Evolutionary conservation across 768 basidiomycete genomes (phyloP).

Genomic region (Naganishia vaughanmartiniae): DNA sequence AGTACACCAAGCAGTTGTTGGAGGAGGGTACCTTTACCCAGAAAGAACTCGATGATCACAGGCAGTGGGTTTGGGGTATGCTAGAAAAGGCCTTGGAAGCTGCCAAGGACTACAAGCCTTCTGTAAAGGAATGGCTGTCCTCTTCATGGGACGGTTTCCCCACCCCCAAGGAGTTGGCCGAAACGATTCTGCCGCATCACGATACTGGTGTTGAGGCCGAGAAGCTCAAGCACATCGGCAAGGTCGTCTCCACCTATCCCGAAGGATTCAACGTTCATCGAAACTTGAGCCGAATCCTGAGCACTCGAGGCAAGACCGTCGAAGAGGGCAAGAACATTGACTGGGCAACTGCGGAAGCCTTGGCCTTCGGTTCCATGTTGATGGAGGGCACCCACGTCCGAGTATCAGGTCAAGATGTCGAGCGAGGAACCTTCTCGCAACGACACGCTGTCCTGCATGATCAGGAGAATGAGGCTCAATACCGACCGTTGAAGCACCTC

Average conservation of each 20-base stretch:
- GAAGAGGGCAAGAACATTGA: constrained; percentile 90
- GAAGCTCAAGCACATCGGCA: constrained; percentile 77
- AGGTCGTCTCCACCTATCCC: constrained; percentile 81
- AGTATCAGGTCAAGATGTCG: constrained; percentile 95
- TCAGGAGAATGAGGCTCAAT: constrained; percentile 85
- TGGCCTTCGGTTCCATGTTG: constrained; percentile 90
- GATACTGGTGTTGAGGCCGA: constrained; percentile 76
- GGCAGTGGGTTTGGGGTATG: constrained; percentile 99
- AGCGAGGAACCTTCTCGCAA: constrained; percentile 98
- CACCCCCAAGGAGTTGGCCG: constrained; percentile 89
- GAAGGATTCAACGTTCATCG: constrained; percentile 80
- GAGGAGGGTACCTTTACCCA: constrained; percentile 91
- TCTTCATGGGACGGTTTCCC: constrained; percentile 99
- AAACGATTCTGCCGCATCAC: constrained; percentile 84
- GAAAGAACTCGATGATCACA: constrained; percentile 95
- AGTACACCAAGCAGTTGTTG: constrained; percentile 87
- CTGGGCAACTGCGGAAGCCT: constrained; percentile 97
- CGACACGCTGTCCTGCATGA: constrained; percentile 96
- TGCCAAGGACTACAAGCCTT: constrained; percentile 91
- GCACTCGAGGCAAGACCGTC: constrained; percentile 80
- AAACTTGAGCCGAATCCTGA: constrained; percentile 89
- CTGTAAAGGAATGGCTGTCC: constrained; percentile 94
- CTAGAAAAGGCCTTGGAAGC: constrained; percentile 92
- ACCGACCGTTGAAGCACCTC: constrained; percentile 83
- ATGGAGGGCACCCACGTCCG: constrained; percentile 92